A percentile compares a stretch with the other conserved stretches of the same genome.
Evolutionary conservation across 192 early-diverging fungal species (phyloP).

Genomic region (Coemansia reversa): DNA sequence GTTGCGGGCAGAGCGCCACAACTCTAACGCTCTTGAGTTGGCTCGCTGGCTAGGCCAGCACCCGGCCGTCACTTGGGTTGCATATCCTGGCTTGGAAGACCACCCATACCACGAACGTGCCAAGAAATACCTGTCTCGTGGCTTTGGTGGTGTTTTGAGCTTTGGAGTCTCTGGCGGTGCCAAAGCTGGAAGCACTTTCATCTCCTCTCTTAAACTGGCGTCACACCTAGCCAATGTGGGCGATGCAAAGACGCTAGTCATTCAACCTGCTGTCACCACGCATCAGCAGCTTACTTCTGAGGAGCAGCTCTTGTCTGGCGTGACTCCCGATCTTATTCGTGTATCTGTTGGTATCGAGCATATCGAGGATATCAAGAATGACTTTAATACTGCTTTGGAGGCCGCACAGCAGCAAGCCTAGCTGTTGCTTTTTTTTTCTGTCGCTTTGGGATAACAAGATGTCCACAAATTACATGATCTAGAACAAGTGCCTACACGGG

Average conservation of each 20-base stretch:
- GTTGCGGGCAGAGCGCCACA: slow-evolving; percentile 83
- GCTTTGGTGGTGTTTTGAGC: slow-evolving; percentile 85
- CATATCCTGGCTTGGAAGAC: slow-evolving; percentile 78
- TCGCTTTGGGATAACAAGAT: neutral
- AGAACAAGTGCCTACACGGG: neutral
- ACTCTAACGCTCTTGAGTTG: slow-evolving; percentile 73
- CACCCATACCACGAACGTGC: slow-evolving; percentile 80
- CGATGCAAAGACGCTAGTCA: slow-evolving; percentile 85
- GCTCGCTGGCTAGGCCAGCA: slow-evolving; percentile 76
- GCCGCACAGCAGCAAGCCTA: slow-evolving; percentile 7
- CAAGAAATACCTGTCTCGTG: slow-evolving; percentile 76
- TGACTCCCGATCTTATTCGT: slow-evolving; percentile 77
- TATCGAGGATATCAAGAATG: slow-evolving; percentile 69
- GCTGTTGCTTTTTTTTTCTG: neutral
- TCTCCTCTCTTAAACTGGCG: slow-evolving; percentile 74
- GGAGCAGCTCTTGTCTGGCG: slow-evolving; percentile 77
- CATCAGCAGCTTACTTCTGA: slow-evolving; percentile 84
- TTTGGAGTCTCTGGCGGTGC: slow-evolving; percentile 66
- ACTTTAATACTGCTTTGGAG: slow-evolving; percentile 61
- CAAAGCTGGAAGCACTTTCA: slow-evolving; percentile 65
- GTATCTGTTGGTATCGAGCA: slow-evolving; percentile 85
- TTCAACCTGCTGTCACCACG: slow-evolving; percentile 82
- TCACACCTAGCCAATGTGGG: slow-evolving; percentile 96
- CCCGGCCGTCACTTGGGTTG: slow-evolving; percentile 80
- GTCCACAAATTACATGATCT: neutral